A percentile compares a stretch with the other conserved stretches of the same genome.
Evolutionary conservation across 1,284 basidiomycete species (phyloP).

Genomic region (Austroboletus novae-zelandiae): DNA sequence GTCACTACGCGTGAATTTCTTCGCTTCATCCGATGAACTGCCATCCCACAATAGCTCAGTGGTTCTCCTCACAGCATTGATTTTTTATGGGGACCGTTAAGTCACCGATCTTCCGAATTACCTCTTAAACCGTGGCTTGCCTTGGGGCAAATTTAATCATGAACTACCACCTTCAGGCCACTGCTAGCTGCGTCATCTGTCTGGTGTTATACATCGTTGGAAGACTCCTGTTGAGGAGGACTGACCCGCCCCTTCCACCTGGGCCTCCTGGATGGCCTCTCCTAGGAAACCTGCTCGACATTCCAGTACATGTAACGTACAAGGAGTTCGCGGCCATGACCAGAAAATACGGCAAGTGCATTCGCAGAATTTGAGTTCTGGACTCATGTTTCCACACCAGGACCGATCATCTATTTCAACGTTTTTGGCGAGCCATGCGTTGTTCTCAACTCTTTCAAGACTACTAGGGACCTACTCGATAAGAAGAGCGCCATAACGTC

Average conservation of each 20-base stretch:
- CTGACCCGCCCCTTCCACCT: slow-evolving; percentile 19
- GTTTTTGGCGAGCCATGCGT: slow-evolving; percentile 13
- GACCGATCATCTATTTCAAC: slow-evolving; percentile 14
- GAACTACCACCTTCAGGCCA: too few species aligned
- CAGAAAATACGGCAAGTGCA: slow-evolving; percentile 38
- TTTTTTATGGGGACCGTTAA: too few species aligned
- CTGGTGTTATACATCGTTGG: not conserved
- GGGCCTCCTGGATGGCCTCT: slow-evolving; percentile 29
- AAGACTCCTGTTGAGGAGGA: not conserved
- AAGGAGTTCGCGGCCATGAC: slow-evolving; percentile 44
- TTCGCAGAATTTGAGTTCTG: slow-evolving; percentile 7
- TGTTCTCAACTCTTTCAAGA: slow-evolving; percentile 15
- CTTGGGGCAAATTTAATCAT: too few species aligned
- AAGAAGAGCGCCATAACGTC: slow-evolving; percentile 21
- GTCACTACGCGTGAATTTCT: too few species aligned
- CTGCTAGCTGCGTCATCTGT: too few species aligned
- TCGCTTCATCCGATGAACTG: too few species aligned
- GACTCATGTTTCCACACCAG: slow-evolving; percentile 28
- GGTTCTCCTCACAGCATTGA: too few species aligned
- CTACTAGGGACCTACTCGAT: slow-evolving; percentile 19
- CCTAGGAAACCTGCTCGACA: slow-evolving; percentile 40
- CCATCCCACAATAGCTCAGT: too few species aligned
- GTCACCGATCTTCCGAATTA: too few species aligned
- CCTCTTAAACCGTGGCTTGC: too few species aligned
- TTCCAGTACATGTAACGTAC: slow-evolving; percentile 40